Evolutionary conservation across 768 basidiomycete species (phyloP), one percentile per base, ranked within the genome.

Genomic region (Boletellus emodensis): DNA sequence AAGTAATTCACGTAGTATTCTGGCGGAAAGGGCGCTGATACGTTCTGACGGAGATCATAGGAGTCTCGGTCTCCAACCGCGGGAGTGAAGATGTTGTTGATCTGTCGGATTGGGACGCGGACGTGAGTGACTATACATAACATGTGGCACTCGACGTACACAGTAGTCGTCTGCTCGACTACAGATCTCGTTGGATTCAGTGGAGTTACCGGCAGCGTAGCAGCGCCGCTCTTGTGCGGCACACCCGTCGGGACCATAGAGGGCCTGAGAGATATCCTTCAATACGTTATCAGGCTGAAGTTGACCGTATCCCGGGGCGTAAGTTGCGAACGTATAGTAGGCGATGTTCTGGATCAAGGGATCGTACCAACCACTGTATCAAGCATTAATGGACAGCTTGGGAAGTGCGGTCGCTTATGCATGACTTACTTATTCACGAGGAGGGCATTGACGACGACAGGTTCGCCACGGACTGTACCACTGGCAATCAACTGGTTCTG

Each of bases 301-400:
- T 52, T 75, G 82, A 6, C 84, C 84, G 54, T 85, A 86, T 13
- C 83, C 82, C 8, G 84, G 84, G 0, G 84, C 84, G 35, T 82
- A 61, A 0, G 74, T 75, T 0, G 82, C 80, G 49, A 85, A 86
- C 32, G 72, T 72, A 49, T 85, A 71, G 50, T 79, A 84, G 10
- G 83, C 78, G 52, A 81, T 56, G 55, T 80, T 78, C 55, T 85
- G 84, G 37, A 84, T 72, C 28, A 84, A 68, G 1, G 84, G 83
- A 53, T 85, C 84, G 46, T 73, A 79, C 82, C 82, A 84, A 35
- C 82, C 83, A 54, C 84, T 85, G 46, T 6, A 35, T 13, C 26
- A 28, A 38, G 10, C 1, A 20, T 14, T 20, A 30, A 1, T 48
- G 15, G 44, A 44, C 35, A n/a, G 7, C n/a, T 11, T 35, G 1